Conservation (phyloP, 345 rosid species). For the Brassica juncea region DNA sequence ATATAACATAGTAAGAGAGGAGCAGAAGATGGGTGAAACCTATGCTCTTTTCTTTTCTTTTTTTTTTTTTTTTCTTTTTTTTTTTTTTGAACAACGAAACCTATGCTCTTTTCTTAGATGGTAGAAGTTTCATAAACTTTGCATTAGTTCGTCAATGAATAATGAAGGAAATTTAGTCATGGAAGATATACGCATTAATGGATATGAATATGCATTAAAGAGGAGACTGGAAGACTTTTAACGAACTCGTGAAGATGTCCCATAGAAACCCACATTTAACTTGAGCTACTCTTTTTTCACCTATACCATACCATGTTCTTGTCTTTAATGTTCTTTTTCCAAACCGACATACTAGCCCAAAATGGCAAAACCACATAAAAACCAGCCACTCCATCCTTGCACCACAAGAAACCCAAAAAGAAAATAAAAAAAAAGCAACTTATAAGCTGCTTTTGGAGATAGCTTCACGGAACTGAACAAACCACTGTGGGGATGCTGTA, state of each 20-base stretch:
- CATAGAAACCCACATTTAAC: slow-evolving; percentile 17
- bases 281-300: slow-evolving; percentile 25
- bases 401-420: slow-evolving; percentile 7
- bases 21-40: background rate
- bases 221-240: slow-evolving; percentile 17
- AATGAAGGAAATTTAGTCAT: background rate
- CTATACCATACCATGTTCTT: slow-evolving; percentile 27
- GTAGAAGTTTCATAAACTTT: too few species aligned
- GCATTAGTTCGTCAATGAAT: background rate
- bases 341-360: background rate
- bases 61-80: too few species aligned
- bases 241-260: slow-evolving; percentile 32
- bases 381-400: slow-evolving; percentile 17
- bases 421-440: background rate
- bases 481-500: slow-evolving; percentile 56
- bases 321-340: slow-evolving; percentile 17
- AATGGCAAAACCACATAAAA: slow-evolving; percentile 10
- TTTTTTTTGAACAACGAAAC: too few species aligned
- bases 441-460: slow-evolving; percentile 69
- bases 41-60: background rate
- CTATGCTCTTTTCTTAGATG: background rate
- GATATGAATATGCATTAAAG: slow-evolving; percentile 22
- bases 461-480: slow-evolving; percentile 66
- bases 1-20: too few species aligned
- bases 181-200: slow-evolving; percentile 3